Evolutionary conservation across 371 early-diverging fungal genomes (phyloP).

Genomic region (Lichtheimia ornata): DNA sequence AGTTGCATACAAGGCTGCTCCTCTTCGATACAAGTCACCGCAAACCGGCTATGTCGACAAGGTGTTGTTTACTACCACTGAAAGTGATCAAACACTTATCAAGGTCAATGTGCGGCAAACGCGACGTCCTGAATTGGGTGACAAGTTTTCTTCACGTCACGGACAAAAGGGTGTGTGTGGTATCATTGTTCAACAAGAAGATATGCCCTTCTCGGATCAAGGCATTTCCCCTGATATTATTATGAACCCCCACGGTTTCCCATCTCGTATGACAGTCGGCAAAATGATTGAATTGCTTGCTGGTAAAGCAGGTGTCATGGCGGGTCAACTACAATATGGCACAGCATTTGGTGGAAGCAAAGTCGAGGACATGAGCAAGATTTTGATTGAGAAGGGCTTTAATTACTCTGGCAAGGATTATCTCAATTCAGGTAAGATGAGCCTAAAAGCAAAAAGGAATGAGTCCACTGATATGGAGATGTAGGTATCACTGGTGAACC

Average conservation of each 20-base stretch:
- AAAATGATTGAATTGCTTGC: slow-evolving; percentile 99
- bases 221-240: slow-evolving; percentile 99
- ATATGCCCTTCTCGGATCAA: slow-evolving; percentile 99
- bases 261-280: slow-evolving; percentile 99
- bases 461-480: slow-evolving; percentile 21
- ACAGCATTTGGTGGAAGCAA: slow-evolving; percentile 97
- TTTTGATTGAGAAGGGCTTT: slow-evolving; percentile 94
- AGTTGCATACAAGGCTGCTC: slow-evolving; percentile 75
- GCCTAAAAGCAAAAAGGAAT: neutral
- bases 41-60: slow-evolving; percentile 85
- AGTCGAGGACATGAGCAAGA: slow-evolving; percentile 95
- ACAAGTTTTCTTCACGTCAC: slow-evolving; percentile 99
- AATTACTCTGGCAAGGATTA: slow-evolving; percentile 99
- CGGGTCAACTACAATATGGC: slow-evolving; percentile 95
- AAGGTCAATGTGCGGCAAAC: slow-evolving; percentile 97
- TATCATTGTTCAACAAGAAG: slow-evolving; percentile 95
- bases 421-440: slow-evolving; percentile 77
- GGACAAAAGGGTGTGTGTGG: slow-evolving; percentile 99
- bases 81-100: slow-evolving; percentile 91
- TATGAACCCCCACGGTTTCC: slow-evolving; percentile 99
- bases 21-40: slow-evolving; percentile 87
- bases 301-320: slow-evolving; percentile 98
- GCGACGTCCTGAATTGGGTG: slow-evolving; percentile 98
- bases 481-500: slow-evolving; percentile 89
- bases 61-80: slow-evolving; percentile 92